phyloP scores from a whole-genome alignment of 371 early-diverging fungal genomes.

The Dinochytrium kinnereticum region DNA sequence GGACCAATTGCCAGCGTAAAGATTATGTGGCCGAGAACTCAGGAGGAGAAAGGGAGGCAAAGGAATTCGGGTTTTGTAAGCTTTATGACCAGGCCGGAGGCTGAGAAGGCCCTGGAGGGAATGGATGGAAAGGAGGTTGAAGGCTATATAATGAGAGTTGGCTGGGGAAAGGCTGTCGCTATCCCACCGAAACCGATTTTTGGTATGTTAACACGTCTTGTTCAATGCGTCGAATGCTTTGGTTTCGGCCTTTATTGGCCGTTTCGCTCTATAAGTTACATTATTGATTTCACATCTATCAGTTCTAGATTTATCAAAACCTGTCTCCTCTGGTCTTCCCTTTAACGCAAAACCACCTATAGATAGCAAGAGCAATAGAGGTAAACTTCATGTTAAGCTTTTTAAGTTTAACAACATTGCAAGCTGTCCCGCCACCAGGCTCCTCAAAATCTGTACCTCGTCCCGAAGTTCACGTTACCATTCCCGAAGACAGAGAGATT shows the following conservation, averaged over 20 bases:
- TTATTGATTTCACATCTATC: no score
- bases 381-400: constrained; percentile 4
- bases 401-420: constrained; percentile 3
- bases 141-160: constrained; percentile 71
- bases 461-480: constrained; percentile 60
- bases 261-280: no score
- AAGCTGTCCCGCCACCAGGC: not conserved
- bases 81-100: constrained; percentile 83
- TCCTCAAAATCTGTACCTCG: not conserved
- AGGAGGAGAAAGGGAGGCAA: constrained; percentile 79
- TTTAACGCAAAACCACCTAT: constrained; percentile 69
- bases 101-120: constrained; percentile 70
- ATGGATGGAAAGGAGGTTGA: constrained; percentile 76
- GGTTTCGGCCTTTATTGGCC: no score
- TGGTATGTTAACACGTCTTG: constrained; percentile 53
- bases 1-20: constrained; percentile 94
- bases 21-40: constrained; percentile 94
- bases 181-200: constrained; percentile 80
- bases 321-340: constrained; percentile 63
- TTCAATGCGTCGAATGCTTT: not conserved
- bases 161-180: constrained; percentile 90
- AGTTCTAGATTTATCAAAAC: constrained; percentile 6
- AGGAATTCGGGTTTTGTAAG: constrained; percentile 89
- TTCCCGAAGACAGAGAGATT: constrained; percentile 66
- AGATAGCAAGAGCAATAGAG: not conserved